Percentiles rank a stretch among this genome's conserved stretches.
Conservation (phyloP, 2,329 filamentous ascomycete species). For the Beauveria sp. region DNA sequence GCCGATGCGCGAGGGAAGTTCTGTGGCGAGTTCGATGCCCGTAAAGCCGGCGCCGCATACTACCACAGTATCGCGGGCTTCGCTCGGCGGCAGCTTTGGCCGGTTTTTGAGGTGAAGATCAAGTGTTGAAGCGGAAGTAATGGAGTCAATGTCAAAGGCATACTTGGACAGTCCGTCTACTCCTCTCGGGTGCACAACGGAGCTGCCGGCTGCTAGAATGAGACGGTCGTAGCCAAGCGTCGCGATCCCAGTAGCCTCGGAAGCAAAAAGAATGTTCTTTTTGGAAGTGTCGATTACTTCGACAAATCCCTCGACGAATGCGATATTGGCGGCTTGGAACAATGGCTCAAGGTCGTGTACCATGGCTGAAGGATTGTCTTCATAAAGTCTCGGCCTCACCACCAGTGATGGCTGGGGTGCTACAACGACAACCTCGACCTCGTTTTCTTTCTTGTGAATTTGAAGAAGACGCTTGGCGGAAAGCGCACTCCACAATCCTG, state of each 20-base stretch:
- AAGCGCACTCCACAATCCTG: constrained; percentile 29
- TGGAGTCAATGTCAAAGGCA: constrained; percentile 27
- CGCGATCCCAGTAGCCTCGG: neutral
- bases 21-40: constrained; percentile 24
- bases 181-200: constrained; percentile 20
- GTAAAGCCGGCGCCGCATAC: constrained; percentile 29
- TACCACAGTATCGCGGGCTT: constrained; percentile 26
- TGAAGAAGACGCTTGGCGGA: constrained; percentile 25
- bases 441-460: constrained; percentile 13
- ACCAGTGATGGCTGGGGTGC: constrained; percentile 25
- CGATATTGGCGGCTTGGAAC: constrained; percentile 21
- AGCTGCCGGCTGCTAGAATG: constrained; percentile 29
- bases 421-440: constrained; percentile 24
- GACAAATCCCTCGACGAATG: constrained; percentile 20
- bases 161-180: constrained; percentile 24
- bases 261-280: constrained; percentile 14
- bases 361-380: constrained; percentile 21
- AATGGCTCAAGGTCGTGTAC: constrained; percentile 16
- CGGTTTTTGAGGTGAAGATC: constrained; percentile 24
- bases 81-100: constrained; percentile 15
- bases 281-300: constrained; percentile 15
- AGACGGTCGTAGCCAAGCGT: constrained; percentile 25
- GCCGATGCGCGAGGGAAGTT: constrained; percentile 23
- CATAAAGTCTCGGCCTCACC: constrained; percentile 28
- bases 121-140: constrained; percentile 20